Percentiles rank a stretch among this genome's conserved stretches.
phyloP scores from a whole-genome alignment of 2,329 filamentous ascomycete genomes.

The Capronia epimyces region DNA sequence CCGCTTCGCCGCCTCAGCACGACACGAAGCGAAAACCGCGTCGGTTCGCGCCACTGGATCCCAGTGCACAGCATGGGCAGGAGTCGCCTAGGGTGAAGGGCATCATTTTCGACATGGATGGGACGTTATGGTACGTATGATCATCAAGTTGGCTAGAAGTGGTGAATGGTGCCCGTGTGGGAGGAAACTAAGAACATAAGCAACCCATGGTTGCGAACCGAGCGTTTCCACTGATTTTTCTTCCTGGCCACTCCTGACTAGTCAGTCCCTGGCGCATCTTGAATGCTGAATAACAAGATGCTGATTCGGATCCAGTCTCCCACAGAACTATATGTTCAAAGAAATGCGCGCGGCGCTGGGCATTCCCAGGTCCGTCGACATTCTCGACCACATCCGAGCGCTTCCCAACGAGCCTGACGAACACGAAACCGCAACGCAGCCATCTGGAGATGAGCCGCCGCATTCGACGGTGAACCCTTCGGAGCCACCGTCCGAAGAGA shows the following conservation, averaged over 20 bases:
- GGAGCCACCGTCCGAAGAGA: constrained; percentile 10
- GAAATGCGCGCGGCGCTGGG: constrained; percentile 72
- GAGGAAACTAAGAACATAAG: no score
- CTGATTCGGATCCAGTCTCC: constrained; percentile 58
- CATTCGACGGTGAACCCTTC: constrained; percentile 7
- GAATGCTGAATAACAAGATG: neutral
- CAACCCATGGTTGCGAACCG: neutral
- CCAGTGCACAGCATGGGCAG: constrained; percentile 7
- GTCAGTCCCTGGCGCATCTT: no score
- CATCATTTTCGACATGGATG: constrained; percentile 87
- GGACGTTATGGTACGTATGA: constrained; percentile 72
- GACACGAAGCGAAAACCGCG: constrained; percentile 8
- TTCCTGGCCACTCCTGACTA: no score
- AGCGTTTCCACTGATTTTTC: no score
- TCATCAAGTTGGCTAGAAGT: neutral
- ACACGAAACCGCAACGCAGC: constrained; percentile 46
- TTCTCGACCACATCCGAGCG: constrained; percentile 78
- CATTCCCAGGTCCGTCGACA: constrained; percentile 70
- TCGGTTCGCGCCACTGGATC: constrained; percentile 25
- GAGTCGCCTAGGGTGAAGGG: constrained; percentile 46
- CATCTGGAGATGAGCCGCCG: neutral
- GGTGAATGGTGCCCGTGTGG: neutral
- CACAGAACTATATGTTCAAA: constrained; percentile 91
- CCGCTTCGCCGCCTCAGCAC: neutral
- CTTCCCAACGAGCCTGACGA: constrained; percentile 53